Conservation (phyloP, 495 filamentous ascomycete species). For the Emericellopsis terricola region DNA sequence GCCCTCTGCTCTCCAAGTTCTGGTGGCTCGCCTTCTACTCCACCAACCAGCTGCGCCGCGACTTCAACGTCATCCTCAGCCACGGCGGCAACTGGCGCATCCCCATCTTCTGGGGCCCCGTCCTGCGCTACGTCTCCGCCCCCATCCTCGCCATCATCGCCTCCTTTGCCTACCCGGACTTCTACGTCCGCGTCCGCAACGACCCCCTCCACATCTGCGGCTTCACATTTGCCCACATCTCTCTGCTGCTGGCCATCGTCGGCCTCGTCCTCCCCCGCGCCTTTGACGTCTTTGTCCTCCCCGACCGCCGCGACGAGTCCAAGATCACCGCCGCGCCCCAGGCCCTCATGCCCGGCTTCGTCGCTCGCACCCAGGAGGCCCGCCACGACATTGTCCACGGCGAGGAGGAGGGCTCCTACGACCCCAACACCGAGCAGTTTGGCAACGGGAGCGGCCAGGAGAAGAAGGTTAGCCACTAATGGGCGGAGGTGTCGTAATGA, state of each 20-base stretch:
- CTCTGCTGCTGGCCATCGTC: conserved; percentile 1
- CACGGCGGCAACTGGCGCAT: conserved; percentile 20
- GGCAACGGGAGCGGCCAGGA: too few relatives aligned
- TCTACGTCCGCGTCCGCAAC: conserved; percentile 14
- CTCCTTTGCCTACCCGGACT: conserved; percentile 21
- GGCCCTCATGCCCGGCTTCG: background rate
- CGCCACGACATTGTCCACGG: too few relatives aligned
- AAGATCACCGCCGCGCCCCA: background rate
- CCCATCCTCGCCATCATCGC: conserved; percentile 22
- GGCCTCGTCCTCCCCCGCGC: background rate
- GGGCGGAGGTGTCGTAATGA: too few relatives aligned
- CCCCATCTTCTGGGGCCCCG: conserved; percentile 13
- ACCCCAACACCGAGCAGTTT: too few relatives aligned
- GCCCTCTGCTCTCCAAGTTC: conserved; percentile 5
- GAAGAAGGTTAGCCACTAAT: too few relatives aligned
- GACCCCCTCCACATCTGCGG: conserved; percentile 22
- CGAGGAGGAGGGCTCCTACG: too few relatives aligned
- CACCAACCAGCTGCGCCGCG: conserved; percentile 5
- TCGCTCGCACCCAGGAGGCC: background rate
- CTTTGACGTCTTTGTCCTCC: background rate
- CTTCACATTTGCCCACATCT: conserved; percentile 7
- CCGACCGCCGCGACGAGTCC: background rate
- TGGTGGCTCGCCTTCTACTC: conserved; percentile 6
- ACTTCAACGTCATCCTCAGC: conserved; percentile 5
- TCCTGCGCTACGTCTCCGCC: conserved; percentile 20